phyloP scores from a whole-genome alignment of 2,329 filamentous ascomycete genomes.

The Pseudogymnoascus sp. region DNA sequence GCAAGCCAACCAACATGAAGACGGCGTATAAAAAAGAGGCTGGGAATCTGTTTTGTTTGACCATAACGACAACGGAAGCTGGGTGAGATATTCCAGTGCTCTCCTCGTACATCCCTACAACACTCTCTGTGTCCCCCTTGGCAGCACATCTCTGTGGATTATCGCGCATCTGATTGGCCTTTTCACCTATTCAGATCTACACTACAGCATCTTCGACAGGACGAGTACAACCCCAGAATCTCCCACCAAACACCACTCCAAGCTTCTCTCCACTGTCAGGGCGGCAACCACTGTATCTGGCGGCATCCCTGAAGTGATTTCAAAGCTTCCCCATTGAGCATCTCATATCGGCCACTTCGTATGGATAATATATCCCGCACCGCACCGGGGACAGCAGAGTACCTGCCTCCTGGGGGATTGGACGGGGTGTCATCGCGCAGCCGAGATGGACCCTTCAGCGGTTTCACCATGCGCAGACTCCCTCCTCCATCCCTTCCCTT shows the following conservation, averaged over 20 bases:
- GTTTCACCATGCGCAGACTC: slow-evolving; percentile 2
- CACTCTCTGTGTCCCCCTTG: neutral
- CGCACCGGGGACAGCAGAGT: neutral
- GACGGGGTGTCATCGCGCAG: neutral
- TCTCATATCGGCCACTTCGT: neutral
- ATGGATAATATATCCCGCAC: slow-evolving; percentile 4
- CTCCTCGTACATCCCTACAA: neutral
- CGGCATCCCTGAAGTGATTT: neutral
- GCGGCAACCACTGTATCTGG: neutral
- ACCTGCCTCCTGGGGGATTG: neutral
- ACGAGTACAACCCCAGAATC: neutral
- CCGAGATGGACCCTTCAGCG: neutral
- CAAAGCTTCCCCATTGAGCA: neutral
- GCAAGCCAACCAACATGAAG: neutral
- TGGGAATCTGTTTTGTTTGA: neutral
- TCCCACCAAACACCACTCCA: neutral
- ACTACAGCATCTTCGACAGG: neutral
- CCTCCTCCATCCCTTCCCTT: neutral
- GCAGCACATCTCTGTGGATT: neutral
- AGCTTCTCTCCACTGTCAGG: neutral
- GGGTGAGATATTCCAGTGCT: neutral
- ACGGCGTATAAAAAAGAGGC: neutral
- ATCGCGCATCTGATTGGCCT: neutral
- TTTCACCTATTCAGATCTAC: neutral
- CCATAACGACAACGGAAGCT: neutral